Evolutionary conservation across 768 basidiomycete genomes (phyloP).

Genomic region (Chalciporus piperatus): DNA sequence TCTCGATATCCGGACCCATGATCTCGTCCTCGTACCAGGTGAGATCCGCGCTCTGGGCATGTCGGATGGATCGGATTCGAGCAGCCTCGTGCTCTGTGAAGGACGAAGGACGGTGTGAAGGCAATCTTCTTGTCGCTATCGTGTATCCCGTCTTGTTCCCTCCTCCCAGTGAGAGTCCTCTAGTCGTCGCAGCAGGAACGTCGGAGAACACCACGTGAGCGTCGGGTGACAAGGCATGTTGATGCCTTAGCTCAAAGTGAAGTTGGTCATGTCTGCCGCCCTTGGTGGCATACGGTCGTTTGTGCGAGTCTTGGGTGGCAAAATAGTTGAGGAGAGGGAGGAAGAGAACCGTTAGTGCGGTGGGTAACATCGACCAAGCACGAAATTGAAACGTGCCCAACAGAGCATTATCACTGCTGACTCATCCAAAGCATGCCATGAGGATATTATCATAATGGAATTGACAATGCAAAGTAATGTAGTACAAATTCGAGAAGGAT

Average conservation of each 20-base stretch:
- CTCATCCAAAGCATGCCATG: slow-evolving; percentile 13
- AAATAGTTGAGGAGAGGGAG: slow-evolving; percentile 38
- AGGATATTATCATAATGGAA: neutral
- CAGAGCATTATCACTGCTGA: slow-evolving; percentile 10
- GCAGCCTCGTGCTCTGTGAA: slow-evolving; percentile 43
- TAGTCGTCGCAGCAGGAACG: slow-evolving; percentile 22
- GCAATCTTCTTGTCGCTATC: slow-evolving; percentile 37
- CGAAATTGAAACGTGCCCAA: neutral
- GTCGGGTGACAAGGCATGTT: slow-evolving; percentile 51
- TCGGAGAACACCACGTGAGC: slow-evolving; percentile 58
- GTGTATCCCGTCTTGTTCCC: slow-evolving; percentile 30
- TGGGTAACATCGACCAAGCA: slow-evolving; percentile 33
- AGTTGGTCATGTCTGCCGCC: slow-evolving; percentile 19
- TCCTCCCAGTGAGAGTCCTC: neutral
- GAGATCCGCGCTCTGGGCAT: slow-evolving; percentile 44
- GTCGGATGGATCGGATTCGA: slow-evolving; percentile 42
- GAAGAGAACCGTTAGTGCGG: slow-evolving; percentile 47
- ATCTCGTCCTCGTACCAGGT: slow-evolving; percentile 79
- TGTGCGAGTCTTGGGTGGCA: slow-evolving; percentile 6
- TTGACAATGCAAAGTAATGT: neutral
- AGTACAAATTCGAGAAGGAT: neutral
- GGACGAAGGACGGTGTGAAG: slow-evolving; percentile 47
- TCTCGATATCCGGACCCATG: slow-evolving; percentile 71
- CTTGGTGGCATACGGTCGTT: neutral
- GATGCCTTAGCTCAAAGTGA: slow-evolving; percentile 58